Conservation (phyloP, 163 green algal species). For the Chloromonas sp. region DNA sequence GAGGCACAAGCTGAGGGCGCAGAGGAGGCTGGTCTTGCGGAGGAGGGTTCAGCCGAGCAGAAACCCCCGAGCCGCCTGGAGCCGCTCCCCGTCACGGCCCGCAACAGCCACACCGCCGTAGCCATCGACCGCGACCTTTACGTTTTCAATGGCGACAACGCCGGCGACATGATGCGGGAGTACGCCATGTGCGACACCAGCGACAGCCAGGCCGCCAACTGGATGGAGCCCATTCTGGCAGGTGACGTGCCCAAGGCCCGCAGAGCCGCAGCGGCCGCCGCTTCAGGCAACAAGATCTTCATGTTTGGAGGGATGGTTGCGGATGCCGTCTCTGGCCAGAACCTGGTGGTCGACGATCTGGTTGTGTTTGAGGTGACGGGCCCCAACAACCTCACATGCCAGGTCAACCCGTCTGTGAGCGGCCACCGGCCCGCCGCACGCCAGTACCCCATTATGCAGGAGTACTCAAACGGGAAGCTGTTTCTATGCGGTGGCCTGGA, state of each 20-base stretch:
- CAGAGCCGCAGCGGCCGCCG: slow-evolving; percentile 43
- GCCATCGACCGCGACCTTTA: slow-evolving; percentile 51
- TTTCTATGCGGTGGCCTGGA: slow-evolving; percentile 71
- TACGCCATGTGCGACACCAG: slow-evolving; percentile 30
- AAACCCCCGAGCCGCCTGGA: background rate
- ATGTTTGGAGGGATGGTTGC: slow-evolving; percentile 54
- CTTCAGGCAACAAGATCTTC: slow-evolving; percentile 41
- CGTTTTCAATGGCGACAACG: slow-evolving; percentile 55
- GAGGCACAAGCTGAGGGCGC: slow-evolving; percentile 5
- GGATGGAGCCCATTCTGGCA: slow-evolving; percentile 45
- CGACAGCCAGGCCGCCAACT: slow-evolving; percentile 26
- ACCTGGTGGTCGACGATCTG: slow-evolving; percentile 39
- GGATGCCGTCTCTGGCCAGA: slow-evolving; percentile 5
- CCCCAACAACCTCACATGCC: slow-evolving; percentile 25
- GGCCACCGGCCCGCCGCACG: slow-evolving; percentile 12
- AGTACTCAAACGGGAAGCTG: slow-evolving; percentile 48
- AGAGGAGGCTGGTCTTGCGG: background rate
- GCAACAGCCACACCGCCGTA: slow-evolving; percentile 39
- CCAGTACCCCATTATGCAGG: slow-evolving; percentile 16
- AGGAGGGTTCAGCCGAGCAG: background rate
- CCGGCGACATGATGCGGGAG: slow-evolving; percentile 44
- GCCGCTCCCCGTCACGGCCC: slow-evolving; percentile 27
- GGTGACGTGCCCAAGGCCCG: slow-evolving; percentile 46
- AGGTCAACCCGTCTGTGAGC: slow-evolving; percentile 20
- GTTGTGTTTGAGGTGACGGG: slow-evolving; percentile 51